Evolutionary conservation across 257 asterid genomes (phyloP).

Genomic region (Penstemon eatonii): DNA sequence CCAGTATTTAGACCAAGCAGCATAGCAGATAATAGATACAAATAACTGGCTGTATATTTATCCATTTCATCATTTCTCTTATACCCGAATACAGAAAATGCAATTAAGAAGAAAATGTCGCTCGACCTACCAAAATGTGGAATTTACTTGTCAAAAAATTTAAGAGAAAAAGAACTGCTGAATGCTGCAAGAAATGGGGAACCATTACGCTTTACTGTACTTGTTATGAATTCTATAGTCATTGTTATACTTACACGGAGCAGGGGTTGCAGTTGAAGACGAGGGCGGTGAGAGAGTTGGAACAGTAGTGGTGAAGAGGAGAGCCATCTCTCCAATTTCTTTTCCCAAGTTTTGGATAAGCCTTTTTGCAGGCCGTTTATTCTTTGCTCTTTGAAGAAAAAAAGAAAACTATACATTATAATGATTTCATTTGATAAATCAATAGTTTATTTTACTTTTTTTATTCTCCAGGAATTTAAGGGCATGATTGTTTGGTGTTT

Average conservation of each 20-base stretch:
- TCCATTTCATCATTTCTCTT: conserved; percentile 1
- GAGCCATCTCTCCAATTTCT: conserved; percentile 41
- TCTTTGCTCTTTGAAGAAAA: background rate
- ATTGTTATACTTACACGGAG: conserved; percentile 32
- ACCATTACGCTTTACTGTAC: background rate
- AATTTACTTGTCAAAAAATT: background rate
- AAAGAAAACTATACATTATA: too few relatives aligned
- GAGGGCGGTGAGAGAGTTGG: conserved; percentile 29
- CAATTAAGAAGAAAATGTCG: background rate
- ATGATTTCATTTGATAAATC: too few relatives aligned
- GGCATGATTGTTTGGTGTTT: too few relatives aligned
- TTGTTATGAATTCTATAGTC: background rate
- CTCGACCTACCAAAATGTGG: background rate
- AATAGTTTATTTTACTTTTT: too few relatives aligned
- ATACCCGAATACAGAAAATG: conserved; percentile 11
- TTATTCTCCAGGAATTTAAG: too few relatives aligned
- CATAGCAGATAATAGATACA: background rate
- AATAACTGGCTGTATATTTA: background rate
- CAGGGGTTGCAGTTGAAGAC: conserved; percentile 24
- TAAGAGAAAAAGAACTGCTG: background rate
- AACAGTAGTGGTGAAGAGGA: conserved; percentile 38
- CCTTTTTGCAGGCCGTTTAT: conserved; percentile 24
- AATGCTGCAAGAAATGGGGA: conserved; percentile 16
- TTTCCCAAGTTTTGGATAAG: conserved; percentile 36
- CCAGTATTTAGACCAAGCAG: background rate